phyloP scores from a whole-genome alignment of 805 yeast species.

The Debaryomyces maramus region DNA sequence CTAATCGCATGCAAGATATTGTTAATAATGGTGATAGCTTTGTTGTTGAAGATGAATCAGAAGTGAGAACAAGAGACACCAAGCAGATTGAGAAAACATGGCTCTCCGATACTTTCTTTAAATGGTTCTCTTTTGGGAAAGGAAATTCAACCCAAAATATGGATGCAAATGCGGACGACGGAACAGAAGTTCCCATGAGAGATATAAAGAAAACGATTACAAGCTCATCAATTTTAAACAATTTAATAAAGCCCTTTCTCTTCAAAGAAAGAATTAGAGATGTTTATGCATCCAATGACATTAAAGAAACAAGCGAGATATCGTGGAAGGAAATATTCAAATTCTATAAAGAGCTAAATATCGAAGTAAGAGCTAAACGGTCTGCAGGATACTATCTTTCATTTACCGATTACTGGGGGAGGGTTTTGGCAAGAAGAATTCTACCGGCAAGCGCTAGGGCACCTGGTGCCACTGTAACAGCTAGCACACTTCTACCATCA shows the following conservation, averaged over 20 bases:
- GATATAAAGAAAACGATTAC: too few relatives aligned
- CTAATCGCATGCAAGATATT: slow-evolving; percentile 5
- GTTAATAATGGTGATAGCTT: too few relatives aligned
- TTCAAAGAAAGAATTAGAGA: not conserved
- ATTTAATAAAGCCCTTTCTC: not conserved
- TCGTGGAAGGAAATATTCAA: slow-evolving; percentile 28
- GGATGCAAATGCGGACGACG: too few relatives aligned
- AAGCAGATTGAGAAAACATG: too few relatives aligned
- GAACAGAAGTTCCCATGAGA: too few relatives aligned
- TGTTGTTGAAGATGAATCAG: too few relatives aligned
- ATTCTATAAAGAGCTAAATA: slow-evolving; percentile 54
- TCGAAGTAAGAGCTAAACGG: slow-evolving; percentile 54
- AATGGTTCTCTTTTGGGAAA: too few relatives aligned
- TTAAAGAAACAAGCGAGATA: not conserved
- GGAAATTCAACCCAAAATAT: too few relatives aligned
- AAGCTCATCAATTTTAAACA: too few relatives aligned
- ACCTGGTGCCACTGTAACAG: slow-evolving; percentile 40
- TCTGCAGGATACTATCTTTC: slow-evolving; percentile 54
- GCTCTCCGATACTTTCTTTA: too few relatives aligned
- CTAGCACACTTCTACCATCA: slow-evolving; percentile 34
- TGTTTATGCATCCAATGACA: not conserved
- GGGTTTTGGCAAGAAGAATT: slow-evolving; percentile 52
- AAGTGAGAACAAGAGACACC: too few relatives aligned
- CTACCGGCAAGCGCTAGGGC: slow-evolving; percentile 36
- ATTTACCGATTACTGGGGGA: slow-evolving; percentile 69